A percentile compares a stretch with the other conserved stretches of the same genome.
Conservation (phyloP, 176 grass and related monocot species). For the Paspalum vaginatum region DNA sequence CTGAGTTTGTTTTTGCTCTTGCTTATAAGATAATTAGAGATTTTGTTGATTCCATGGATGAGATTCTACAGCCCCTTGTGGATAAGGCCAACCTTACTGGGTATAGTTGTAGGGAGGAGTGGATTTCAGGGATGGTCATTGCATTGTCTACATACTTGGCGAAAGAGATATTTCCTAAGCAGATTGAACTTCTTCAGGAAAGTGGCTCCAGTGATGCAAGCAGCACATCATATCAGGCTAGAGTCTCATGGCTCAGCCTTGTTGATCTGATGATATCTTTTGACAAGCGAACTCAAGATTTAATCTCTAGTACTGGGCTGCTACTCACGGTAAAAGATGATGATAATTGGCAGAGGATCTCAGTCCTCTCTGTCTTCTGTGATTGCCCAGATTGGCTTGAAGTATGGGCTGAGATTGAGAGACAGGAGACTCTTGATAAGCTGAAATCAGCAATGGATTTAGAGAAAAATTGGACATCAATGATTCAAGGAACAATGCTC, state of each 20-base stretch:
- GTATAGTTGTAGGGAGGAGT: constrained; percentile 97
- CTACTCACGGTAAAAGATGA: constrained; percentile 72
- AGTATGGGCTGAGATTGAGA: constrained; percentile 91
- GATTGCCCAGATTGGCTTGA: constrained; percentile 91
- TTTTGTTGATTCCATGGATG: constrained; percentile 88
- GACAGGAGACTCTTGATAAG: constrained; percentile 60
- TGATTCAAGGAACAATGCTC: constrained; percentile 46
- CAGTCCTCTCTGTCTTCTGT: constrained; percentile 77
- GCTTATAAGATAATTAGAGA: constrained; percentile 85
- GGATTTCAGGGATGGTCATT: constrained; percentile 76
- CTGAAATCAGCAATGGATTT: constrained; percentile 63
- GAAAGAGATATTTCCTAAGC: constrained; percentile 85
- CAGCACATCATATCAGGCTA: constrained; percentile 39
- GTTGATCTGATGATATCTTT: constrained; percentile 95
- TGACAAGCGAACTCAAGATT: constrained; percentile 78
- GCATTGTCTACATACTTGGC: constrained; percentile 79
- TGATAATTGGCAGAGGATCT: constrained; percentile 77
- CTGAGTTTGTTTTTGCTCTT: constrained; percentile 93
- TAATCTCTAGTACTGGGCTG: constrained; percentile 66
- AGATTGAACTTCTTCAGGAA: constrained; percentile 73
- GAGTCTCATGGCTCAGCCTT: constrained; percentile 81
- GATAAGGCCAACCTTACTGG: constrained; percentile 93
- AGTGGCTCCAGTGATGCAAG: constrained; percentile 39
- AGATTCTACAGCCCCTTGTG: constrained; percentile 89
- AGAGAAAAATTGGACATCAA: constrained; percentile 74